phyloP scores from a whole-genome alignment of 2,329 filamentous ascomycete species.

The Cryoendolithus antarcticus region DNA sequence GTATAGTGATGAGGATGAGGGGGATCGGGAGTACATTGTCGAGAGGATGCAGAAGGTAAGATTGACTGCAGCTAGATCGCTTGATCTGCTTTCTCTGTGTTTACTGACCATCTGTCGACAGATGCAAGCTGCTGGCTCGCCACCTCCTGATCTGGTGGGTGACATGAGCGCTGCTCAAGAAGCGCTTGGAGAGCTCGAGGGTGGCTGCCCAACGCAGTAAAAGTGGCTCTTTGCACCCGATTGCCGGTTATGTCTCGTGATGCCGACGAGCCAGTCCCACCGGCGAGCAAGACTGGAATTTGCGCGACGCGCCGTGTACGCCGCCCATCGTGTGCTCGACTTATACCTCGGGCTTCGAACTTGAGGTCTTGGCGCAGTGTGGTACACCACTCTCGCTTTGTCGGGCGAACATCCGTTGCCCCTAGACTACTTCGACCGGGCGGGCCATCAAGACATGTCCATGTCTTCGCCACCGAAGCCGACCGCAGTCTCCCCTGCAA shows the following conservation, averaged over 20 bases:
- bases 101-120: conserved; percentile 28
- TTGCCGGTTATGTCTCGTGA: too few species aligned
- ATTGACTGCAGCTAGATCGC: conserved; percentile 4
- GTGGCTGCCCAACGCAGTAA: conserved; percentile 51
- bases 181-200: conserved; percentile 41
- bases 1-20: conserved; percentile 70
- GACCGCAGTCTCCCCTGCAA: too few species aligned
- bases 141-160: conserved; percentile 83
- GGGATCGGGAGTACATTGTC: conserved; percentile 83
- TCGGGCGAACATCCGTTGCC: too few species aligned
- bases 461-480: conserved; percentile 3
- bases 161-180: conserved; percentile 79
- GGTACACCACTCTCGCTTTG: too few species aligned
- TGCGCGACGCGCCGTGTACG: too few species aligned
- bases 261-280: too few species aligned
- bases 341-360: too few species aligned
- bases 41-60: conserved; percentile 94
- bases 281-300: too few species aligned
- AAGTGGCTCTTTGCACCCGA: not conserved
- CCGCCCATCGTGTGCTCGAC: too few species aligned
- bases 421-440: too few species aligned
- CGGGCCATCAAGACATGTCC: too few species aligned
- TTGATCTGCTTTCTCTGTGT: conserved; percentile 1
- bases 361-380: too few species aligned
- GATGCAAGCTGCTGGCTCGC: conserved; percentile 95